Base-by-base conservation (phyloP, 2,329 filamentous ascomycete genomes). In the Fonsecaea erecta region DNA sequence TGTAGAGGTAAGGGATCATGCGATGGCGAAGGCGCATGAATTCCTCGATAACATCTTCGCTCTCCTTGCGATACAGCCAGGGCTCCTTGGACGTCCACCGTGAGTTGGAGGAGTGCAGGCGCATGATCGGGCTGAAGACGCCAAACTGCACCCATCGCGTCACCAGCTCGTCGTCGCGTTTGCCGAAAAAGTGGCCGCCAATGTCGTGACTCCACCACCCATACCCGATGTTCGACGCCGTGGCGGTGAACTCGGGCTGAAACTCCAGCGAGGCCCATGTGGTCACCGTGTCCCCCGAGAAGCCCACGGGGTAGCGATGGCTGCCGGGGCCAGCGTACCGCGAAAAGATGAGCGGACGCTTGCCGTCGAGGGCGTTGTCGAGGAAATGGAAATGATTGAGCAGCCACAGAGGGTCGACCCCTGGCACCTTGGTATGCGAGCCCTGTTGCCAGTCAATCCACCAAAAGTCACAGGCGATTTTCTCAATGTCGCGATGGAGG, bases 371-470 rank as follows among this genome's bases (percentile, higher is more conserved):
- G 4, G 74, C 74, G 65, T 80, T 83, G 68, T 88, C 85, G 2
- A 86, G 76, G 72, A 84, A 89, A 62, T 88, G 85, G 71, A 84
- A 88, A 72, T 89, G 87, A 70, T 89, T 89, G 21, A 89, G 79
- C 26, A 88, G 75, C 86, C 87, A 89, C 0, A 89, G 76, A 0
- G 87, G 87, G 72, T 89, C 87, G 2, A 89, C 77, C 1, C 85
- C 85, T 0, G 81, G 82, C 5, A 88, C 79, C 35, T 80, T 79
- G 1, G 85, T 85, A 62, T 80, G 77, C 1, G 78, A 75, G 1
- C 87, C 87, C 73, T 89, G 87, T 73, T 89, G 87, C 86, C 86
- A 89, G 72, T 89, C 87, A 30, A 88, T 80, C 87, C 87, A 89
- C 85, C 86, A 88, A 63, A 89, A 88, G 71, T 89, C 86, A 24